A percentile compares a stretch with the other conserved stretches of the same genome.
These are phyloP conservation scores for Lactifluus subvellereus DNA, from an alignment of 768 basidiomycete species.

Conservation along the genomic window DNA sequence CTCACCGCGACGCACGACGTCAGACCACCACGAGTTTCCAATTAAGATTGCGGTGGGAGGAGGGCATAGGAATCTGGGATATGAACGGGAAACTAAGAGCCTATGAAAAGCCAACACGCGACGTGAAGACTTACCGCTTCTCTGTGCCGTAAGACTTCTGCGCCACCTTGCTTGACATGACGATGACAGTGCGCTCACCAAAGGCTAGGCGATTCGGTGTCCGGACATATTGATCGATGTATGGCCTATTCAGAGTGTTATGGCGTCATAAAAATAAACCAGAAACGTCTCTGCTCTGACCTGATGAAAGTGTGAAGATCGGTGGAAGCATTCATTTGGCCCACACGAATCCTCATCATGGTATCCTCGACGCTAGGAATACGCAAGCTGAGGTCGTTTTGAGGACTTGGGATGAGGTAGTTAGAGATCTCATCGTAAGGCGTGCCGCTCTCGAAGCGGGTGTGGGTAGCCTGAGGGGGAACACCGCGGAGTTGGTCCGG, in stretches of 20 bases:
- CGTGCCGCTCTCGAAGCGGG: slow-evolving; percentile 47
- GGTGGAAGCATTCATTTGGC: slow-evolving; percentile 49
- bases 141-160: slow-evolving; percentile 98
- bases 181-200: slow-evolving; percentile 90
- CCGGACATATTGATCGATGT: slow-evolving; percentile 78
- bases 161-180: slow-evolving; percentile 97
- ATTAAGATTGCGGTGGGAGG: slow-evolving; percentile 93
- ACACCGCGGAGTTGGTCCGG: slow-evolving; percentile 62
- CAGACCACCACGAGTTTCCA: slow-evolving; percentile 93
- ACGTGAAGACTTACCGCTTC: slow-evolving; percentile 58
- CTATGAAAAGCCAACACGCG: not conserved
- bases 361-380: slow-evolving; percentile 60
- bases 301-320: slow-evolving; percentile 80
- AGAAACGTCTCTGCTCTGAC: slow-evolving; percentile 35
- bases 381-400: slow-evolving; percentile 52
- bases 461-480: slow-evolving; percentile 66
- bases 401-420: slow-evolving; percentile 48
- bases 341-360: slow-evolving; percentile 56
- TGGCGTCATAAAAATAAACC: slow-evolving; percentile 8
- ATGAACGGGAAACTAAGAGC: slow-evolving; percentile 20
- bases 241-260: slow-evolving; percentile 47
- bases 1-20: slow-evolving; percentile 66
- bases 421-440: slow-evolving; percentile 55
- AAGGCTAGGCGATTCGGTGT: slow-evolving; percentile 81
- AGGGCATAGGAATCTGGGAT: slow-evolving; percentile 75